A percentile compares a stretch with the other conserved stretches of the same genome.
These are phyloP conservation scores for Vanilla planifolia DNA, from an alignment of 106 monocot genomes.

Conservation along the genomic window DNA sequence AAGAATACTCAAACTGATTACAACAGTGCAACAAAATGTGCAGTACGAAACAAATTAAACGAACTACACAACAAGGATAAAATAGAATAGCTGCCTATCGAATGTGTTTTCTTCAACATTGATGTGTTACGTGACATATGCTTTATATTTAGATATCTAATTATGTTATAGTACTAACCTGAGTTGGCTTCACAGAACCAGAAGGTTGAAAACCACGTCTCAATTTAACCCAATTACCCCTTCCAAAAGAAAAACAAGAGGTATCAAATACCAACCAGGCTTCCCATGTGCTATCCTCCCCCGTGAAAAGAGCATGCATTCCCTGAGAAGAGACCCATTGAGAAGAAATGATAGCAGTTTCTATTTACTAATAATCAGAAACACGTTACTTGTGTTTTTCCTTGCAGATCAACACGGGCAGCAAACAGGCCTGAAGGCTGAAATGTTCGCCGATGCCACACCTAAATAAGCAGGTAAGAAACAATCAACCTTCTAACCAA, in stretches of 20 bases:
- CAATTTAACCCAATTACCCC: constrained; percentile 53
- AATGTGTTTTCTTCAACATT: too few relatives aligned
- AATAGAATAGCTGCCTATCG: too few relatives aligned
- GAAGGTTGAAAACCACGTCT: constrained; percentile 82
- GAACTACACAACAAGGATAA: too few relatives aligned
- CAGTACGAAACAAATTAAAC: too few relatives aligned
- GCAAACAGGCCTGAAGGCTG: constrained; percentile 98
- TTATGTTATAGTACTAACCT: constrained; percentile 55
- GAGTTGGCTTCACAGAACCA: constrained; percentile 72
- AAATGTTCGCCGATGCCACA: constrained; percentile 93
- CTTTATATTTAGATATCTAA: too few relatives aligned
- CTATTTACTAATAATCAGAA: not conserved
- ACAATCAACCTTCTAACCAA: not conserved
- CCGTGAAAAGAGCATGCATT: constrained; percentile 96
- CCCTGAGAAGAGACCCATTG: constrained; percentile 47
- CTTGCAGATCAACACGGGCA: constrained; percentile 90
- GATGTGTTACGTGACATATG: too few relatives aligned
- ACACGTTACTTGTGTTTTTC: constrained; percentile 40
- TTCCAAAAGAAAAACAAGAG: constrained; percentile 42
- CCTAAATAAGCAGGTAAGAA: constrained; percentile 25
- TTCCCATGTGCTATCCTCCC: constrained; percentile 97
- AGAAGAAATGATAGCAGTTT: constrained; percentile 15
- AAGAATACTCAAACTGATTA: too few relatives aligned
- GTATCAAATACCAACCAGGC: constrained; percentile 62
- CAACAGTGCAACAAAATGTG: too few relatives aligned